Evolutionary conservation across 2,329 filamentous ascomycete genomes (phyloP).

Genomic region (Ophiostoma perfectum): DNA sequence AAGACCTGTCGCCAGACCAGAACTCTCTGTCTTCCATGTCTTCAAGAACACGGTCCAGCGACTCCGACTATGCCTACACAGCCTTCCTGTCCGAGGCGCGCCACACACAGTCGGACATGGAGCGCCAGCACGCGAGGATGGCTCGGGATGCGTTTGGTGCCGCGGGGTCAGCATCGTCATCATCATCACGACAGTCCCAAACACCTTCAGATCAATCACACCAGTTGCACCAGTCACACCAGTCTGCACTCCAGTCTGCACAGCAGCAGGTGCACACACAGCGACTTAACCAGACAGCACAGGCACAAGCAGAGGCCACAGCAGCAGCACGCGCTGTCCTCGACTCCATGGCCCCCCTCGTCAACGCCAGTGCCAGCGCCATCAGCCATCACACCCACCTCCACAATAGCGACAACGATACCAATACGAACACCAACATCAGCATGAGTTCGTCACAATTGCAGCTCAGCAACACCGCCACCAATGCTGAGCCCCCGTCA

Average conservation of each 20-base stretch:
- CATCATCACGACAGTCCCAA: conserved; percentile 14
- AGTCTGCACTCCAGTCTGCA: background rate
- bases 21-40: background rate
- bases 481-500: background rate
- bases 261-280: background rate
- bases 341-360: background rate
- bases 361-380: conserved; percentile 19
- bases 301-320: background rate
- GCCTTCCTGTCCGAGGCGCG: background rate
- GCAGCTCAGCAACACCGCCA: background rate
- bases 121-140: background rate
- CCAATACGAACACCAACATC: background rate
- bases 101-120: background rate
- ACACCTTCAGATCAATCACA: background rate
- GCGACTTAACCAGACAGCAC: background rate
- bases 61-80: background rate
- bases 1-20: background rate
- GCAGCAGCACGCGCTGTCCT: background rate
- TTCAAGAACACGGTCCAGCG: background rate
- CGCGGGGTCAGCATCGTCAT: background rate
- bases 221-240: background rate
- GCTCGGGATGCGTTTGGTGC: background rate
- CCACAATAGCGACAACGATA: background rate
- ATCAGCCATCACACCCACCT: too few relatives aligned
- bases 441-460: background rate